Evolutionary conservation across 148 eudicot genomes (phyloP).

Genomic region (Arctostaphylos glauca): DNA sequence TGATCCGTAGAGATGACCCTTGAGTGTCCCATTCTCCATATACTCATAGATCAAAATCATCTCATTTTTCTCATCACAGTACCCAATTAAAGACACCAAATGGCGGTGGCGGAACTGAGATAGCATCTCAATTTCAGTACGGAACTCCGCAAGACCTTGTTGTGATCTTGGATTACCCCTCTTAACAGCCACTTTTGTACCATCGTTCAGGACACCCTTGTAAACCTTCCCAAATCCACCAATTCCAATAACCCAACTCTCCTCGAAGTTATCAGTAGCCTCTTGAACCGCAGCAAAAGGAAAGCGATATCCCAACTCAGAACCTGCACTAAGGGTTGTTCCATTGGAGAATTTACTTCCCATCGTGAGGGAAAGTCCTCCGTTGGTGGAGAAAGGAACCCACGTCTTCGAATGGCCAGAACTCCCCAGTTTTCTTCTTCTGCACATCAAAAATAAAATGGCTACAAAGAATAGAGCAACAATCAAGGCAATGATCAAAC

Average conservation of each 20-base stretch:
- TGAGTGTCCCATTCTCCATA: slow-evolving; percentile 92
- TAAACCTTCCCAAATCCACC: slow-evolving; percentile 97
- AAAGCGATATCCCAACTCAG: slow-evolving; percentile 61
- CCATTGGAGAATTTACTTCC: slow-evolving; percentile 68
- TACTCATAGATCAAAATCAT: slow-evolving; percentile 93
- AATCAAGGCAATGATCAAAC: slow-evolving; percentile 49
- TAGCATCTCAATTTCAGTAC: slow-evolving; percentile 88
- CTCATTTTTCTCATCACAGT: slow-evolving; percentile 86
- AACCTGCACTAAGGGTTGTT: slow-evolving; percentile 46
- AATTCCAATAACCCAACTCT: slow-evolving; percentile 73
- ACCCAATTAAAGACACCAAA: slow-evolving; percentile 86
- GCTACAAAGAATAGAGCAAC: slow-evolving; percentile 34
- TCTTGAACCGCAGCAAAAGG: slow-evolving; percentile 69
- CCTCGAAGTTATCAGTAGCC: slow-evolving; percentile 77
- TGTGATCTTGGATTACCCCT: slow-evolving; percentile 93
- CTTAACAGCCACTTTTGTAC: slow-evolving; percentile 79
- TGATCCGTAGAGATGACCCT: slow-evolving; percentile 77
- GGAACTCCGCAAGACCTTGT: slow-evolving; percentile 85
- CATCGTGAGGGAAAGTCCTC: slow-evolving; percentile 54
- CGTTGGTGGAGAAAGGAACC: slow-evolving; percentile 62
- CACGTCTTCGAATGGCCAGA: slow-evolving; percentile 58
- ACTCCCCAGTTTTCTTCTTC: slow-evolving; percentile 38
- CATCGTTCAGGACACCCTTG: slow-evolving; percentile 69
- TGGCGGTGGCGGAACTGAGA: slow-evolving; percentile 90
- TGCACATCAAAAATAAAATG: slow-evolving; percentile 40